Base-by-base conservation (phyloP, 1,284 basidiomycete genomes). In the Porogramme epimiltina region DNA sequence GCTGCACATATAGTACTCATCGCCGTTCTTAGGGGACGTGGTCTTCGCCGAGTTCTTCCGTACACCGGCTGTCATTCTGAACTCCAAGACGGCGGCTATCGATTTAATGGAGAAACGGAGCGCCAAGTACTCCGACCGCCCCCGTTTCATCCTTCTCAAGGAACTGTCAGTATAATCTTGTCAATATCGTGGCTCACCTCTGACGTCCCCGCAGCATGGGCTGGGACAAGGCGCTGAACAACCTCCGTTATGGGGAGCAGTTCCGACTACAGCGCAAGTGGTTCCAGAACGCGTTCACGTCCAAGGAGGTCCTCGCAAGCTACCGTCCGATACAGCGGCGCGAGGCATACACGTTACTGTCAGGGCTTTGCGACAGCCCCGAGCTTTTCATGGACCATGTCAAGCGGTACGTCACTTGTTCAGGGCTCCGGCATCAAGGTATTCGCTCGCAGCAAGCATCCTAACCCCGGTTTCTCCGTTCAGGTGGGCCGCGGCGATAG, bases 81-180 rank as follows among this genome's bases (percentile, higher is more conserved):
- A 73, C 58, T 69, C 72, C 3, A 48, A 56, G 2, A 56, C 68
- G 45, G 66, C 66, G 0, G 69, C 72, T 3, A 56, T 61, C 9
- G 75, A 77, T 13, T 60, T 78, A 16, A 55, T 77, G 54, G 74
- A 73, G 34, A 74, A 72, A 57, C 62, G 72, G 16, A 69, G 73
- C n/a, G 56, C 66, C 1, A 70, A 68, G 42, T 75, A 75, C 53
- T 76, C 74, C 6, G 68, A 67, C 54, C 60, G 76, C 38, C 70
- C 71, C 2, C 54, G 49, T 3, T 60, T 67, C 25, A 47, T 65
- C 18, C 58, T 70, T 19, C 51, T 68, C 10, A 52, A 52, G 20
- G 66, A 68, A 9, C 48, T 71, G 67, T 69, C 42, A 46, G 65
- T 54, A 10, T n/a, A n/a, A n/a, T n/a, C n/a, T n/a, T n/a, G n/a